phyloP scores from a whole-genome alignment of 768 basidiomycete species.

The Grammothele lineata region DNA sequence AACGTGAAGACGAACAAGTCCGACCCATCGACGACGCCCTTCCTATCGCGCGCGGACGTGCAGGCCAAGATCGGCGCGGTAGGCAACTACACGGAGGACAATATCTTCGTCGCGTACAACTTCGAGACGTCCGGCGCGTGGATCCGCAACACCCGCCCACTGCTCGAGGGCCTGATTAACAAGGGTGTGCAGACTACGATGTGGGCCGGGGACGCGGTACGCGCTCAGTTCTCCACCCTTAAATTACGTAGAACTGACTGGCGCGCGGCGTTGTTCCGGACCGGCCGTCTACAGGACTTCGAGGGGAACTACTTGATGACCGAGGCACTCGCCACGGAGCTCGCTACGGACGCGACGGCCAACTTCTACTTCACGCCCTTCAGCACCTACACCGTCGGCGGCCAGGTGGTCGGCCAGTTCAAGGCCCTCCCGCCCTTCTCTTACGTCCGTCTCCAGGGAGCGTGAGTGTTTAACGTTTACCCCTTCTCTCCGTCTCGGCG shows the following conservation, averaged over 20 bases:
- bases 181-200: conserved; percentile 48
- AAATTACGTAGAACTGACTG: not conserved
- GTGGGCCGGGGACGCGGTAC: conserved; percentile 54
- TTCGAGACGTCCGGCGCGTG: conserved; percentile 49
- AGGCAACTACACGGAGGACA: conserved; percentile 36
- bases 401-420: conserved; percentile 44
- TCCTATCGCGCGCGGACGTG: conserved; percentile 24
- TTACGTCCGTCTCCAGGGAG: conserved; percentile 43
- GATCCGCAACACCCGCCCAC: conserved; percentile 43
- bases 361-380: conserved; percentile 39
- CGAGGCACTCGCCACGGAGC: conserved; percentile 30
- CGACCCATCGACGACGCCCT: conserved; percentile 43
- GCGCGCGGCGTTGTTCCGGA: too few relatives aligned
- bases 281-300: not conserved
- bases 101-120: conserved; percentile 38
- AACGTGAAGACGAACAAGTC: conserved; percentile 38
- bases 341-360: conserved; percentile 41
- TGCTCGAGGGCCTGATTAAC: conserved; percentile 53
- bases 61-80: conserved; percentile 39
- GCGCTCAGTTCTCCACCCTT: conserved; percentile 6
- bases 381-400: conserved; percentile 44
- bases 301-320: not conserved
- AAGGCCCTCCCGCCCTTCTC: conserved; percentile 55
- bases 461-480: conserved; percentile 11
- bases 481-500: too few relatives aligned